A percentile compares a stretch with the other conserved stretches of the same genome.
Conservation (phyloP, 306 rosid genomes). For the Trifolium subterraneum region DNA sequence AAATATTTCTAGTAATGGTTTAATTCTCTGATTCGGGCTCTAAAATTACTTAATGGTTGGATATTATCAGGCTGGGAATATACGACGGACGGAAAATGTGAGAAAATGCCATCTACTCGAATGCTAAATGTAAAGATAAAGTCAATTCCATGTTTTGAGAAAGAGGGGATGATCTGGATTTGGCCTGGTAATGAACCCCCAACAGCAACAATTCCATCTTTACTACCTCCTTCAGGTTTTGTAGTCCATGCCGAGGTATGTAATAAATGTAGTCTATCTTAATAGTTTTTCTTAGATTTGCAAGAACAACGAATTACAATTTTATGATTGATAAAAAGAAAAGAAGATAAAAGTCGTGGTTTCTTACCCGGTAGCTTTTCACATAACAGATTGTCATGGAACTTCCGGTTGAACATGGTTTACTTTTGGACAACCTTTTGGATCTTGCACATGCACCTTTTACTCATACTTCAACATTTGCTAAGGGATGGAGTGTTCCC, state of each 20-base stretch:
- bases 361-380: constrained; percentile 39
- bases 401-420: constrained; percentile 91
- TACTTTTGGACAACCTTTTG: constrained; percentile 94
- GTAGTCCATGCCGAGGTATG: constrained; percentile 89
- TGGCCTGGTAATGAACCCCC: constrained; percentile 99
- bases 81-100: constrained; percentile 90
- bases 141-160: constrained; percentile 86
- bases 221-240: constrained; percentile 91
- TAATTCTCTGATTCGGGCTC: constrained; percentile 8
- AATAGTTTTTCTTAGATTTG: constrained; percentile 3
- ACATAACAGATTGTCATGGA: constrained; percentile 77
- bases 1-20: background rate
- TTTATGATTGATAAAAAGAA: constrained; percentile 4
- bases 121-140: constrained; percentile 71
- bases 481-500: constrained; percentile 97
- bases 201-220: constrained; percentile 66
- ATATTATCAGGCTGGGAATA: constrained; percentile 92
- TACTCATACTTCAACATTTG: constrained; percentile 97
- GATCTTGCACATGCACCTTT: constrained; percentile 99
- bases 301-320: constrained; percentile 23
- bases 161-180: constrained; percentile 97
- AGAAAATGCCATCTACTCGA: constrained; percentile 96
- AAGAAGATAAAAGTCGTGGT: background rate
- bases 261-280: constrained; percentile 7
- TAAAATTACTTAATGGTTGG: constrained; percentile 40